These are phyloP conservation scores for Neofusicoccum sp. DNA, from an alignment of 2,329 filamentous ascomycete species.

Conservation along the genomic window DNA sequence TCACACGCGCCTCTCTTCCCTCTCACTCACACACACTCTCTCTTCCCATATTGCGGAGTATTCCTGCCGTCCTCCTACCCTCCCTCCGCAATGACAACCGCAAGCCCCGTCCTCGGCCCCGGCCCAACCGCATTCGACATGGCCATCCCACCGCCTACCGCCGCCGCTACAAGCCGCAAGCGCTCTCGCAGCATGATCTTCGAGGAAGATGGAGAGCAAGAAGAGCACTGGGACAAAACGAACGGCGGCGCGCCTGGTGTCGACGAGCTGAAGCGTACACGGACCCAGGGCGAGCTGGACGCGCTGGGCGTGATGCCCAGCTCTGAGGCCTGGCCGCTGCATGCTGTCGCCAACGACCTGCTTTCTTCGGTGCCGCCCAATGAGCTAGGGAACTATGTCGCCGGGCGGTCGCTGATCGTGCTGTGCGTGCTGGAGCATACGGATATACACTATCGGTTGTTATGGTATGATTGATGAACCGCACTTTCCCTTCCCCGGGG, in stretches of 20 bases:
- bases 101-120: background rate
- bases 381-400: background rate
- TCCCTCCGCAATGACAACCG: background rate
- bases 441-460: conserved; percentile 5
- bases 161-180: conserved; percentile 4
- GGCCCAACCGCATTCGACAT: background rate
- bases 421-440: conserved; percentile 14
- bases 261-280: conserved; percentile 31
- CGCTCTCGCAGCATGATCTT: conserved; percentile 14
- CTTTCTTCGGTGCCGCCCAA: conserved; percentile 18
- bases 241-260: background rate
- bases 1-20: background rate
- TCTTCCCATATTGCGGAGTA: too few relatives aligned
- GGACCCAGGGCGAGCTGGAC: conserved; percentile 36
- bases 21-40: background rate
- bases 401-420: background rate
- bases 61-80: too few relatives aligned
- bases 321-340: conserved; percentile 33
- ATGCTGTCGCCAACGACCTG: conserved; percentile 21
- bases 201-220: background rate
- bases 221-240: background rate
- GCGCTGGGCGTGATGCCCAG: conserved; percentile 30
- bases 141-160: background rate
- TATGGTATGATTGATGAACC: conserved; percentile 4
- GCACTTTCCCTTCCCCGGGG: background rate